These are phyloP conservation scores for Smallanthus sonchifolius DNA, from an alignment of 129 eudicot genomes.

Conservation along the genomic window DNA sequence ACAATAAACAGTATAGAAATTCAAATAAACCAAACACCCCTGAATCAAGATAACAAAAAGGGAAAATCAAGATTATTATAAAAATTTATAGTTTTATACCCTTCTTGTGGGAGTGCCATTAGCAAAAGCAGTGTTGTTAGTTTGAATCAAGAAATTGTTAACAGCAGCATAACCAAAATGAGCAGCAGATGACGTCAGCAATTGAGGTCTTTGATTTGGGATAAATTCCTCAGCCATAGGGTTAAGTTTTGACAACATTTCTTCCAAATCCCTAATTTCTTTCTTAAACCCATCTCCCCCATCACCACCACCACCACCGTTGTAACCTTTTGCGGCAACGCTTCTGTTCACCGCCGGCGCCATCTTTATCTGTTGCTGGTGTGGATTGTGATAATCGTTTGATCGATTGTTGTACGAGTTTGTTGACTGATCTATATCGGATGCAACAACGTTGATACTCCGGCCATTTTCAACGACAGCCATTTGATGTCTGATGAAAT, in stretches of 20 bases:
- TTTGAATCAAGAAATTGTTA: slow-evolving; percentile 33
- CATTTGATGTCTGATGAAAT: slow-evolving; percentile 18
- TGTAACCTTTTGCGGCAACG: not conserved
- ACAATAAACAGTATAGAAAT: too few relatives aligned
- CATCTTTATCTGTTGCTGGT: slow-evolving; percentile 12
- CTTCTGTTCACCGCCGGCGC: not conserved
- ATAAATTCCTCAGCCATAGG: slow-evolving; percentile 86
- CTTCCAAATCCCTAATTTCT: slow-evolving; percentile 72
- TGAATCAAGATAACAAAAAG: not conserved
- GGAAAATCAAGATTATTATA: not conserved
- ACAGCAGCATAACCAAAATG: slow-evolving; percentile 54
- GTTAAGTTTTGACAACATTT: slow-evolving; percentile 75
- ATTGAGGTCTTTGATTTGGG: slow-evolving; percentile 39
- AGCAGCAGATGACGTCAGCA: slow-evolving; percentile 23
- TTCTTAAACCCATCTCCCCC: slow-evolving; percentile 47
- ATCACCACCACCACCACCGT: slow-evolving; percentile 21
- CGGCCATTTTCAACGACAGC: slow-evolving; percentile 17
- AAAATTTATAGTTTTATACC: slow-evolving; percentile 25
- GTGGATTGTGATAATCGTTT: slow-evolving; percentile 21
- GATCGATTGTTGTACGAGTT: slow-evolving; percentile 23
- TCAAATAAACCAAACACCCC: not conserved
- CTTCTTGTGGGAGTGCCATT: slow-evolving; percentile 35
- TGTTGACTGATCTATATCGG: slow-evolving; percentile 27
- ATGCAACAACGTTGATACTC: slow-evolving; percentile 18
- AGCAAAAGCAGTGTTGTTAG: slow-evolving; percentile 29